Conservation (phyloP, 2,329 filamentous ascomycete species). For the Microdochium trichocladiopsis region DNA sequence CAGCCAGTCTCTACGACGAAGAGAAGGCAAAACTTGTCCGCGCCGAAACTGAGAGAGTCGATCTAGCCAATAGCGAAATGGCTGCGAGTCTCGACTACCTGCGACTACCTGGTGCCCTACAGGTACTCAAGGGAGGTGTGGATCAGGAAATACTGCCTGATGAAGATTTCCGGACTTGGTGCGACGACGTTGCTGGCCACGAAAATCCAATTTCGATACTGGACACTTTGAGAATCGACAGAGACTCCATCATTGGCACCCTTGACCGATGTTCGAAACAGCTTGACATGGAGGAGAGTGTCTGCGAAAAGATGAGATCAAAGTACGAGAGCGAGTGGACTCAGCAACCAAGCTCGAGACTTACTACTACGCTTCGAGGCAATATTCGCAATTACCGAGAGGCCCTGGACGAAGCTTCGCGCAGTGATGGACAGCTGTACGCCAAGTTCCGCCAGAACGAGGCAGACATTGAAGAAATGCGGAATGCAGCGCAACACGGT, state of each 20-base stretch:
- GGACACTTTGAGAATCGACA: slow-evolving; percentile 70
- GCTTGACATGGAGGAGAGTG: slow-evolving; percentile 92
- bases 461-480: slow-evolving; percentile 90
- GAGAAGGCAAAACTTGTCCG: slow-evolving; percentile 95
- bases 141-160: slow-evolving; percentile 85
- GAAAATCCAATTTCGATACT: slow-evolving; percentile 74
- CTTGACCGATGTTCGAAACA: slow-evolving; percentile 80
- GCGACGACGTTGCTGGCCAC: slow-evolving; percentile 82
- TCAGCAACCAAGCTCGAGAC: slow-evolving; percentile 84
- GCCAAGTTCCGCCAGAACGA: slow-evolving; percentile 81
- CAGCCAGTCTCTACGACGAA: slow-evolving; percentile 93
- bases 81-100: slow-evolving; percentile 90
- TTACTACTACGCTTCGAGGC: slow-evolving; percentile 79
- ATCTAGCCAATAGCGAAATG: slow-evolving; percentile 92
- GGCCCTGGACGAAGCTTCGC: slow-evolving; percentile 81
- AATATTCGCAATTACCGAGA: slow-evolving; percentile 86
- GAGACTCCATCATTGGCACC: slow-evolving; percentile 62
- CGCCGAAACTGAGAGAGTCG: slow-evolving; percentile 88
- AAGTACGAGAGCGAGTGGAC: slow-evolving; percentile 97
- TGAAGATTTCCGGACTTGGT: slow-evolving; percentile 90
- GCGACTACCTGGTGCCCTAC: slow-evolving; percentile 79
- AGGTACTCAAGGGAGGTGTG: slow-evolving; percentile 86
- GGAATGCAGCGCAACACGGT: slow-evolving; percentile 76
- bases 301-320: slow-evolving; percentile 98
- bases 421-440: slow-evolving; percentile 79